Evolutionary conservation across 306 rosid species (phyloP), one percentile per base, ranked within the genome.

Genomic region (Cucurbita ficifolia): DNA sequence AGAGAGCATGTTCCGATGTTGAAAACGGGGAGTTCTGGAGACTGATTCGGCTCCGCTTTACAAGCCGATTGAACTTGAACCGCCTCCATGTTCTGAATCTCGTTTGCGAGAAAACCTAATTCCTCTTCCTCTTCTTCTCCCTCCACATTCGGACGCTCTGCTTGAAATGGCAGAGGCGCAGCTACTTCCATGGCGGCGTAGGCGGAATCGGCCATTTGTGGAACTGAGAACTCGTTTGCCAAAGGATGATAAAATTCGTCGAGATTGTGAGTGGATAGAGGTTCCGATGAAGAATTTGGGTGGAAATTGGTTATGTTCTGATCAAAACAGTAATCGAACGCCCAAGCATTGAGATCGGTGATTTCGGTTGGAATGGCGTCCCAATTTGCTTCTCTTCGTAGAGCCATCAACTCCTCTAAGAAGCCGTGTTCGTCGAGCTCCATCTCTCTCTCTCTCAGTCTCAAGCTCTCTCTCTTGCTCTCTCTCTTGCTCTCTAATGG

Each of bases 301-400:
- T 76, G 67, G 57, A 79, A 71, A 19, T 76, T 9, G 24, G 78
- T 14, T 2, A 86, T 73, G 84, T 74, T 87, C 78, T 88, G 97
- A 80, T 90, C 90, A 72, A 79, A 83, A 78, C 13, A 78, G 71
- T 19, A 78, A 51, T 85, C 87, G 69, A 84, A 82, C 6, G 67
- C 58, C 75, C 80, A 81, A 49, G 62, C 78, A 86, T 48, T 83
- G 76, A 86, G 54, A 54, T 83, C 91, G 74, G 77, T 84, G 74
- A 84, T 83, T 80, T 84, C 86, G 29, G 80, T 65, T 55, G 96
- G 89, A 81, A 75, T 76, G 12, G 88, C 77, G 59, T 82, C 88
- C 87, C 84, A 86, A 54, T 84, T 78, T 70, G 81, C 64, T 77
- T 88, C 96, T 86, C 88, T 86, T 81, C 90, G 81, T 50, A 86